Conservation (phyloP, 441 rosid species). For the Arabidopsis hybrid region DNA sequence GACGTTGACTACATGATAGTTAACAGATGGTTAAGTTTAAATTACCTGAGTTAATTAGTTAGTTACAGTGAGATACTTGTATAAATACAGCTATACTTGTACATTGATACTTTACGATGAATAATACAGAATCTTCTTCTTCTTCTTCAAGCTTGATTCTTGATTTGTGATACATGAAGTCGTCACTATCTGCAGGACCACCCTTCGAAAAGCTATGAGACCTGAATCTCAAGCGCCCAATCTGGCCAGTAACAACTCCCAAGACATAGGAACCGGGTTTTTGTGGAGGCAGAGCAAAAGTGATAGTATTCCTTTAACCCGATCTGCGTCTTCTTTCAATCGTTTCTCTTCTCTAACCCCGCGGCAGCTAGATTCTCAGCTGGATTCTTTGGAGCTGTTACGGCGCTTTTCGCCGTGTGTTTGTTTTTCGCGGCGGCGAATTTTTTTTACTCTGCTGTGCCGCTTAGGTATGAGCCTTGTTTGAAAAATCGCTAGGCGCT, state of each 20-base stretch:
- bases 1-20: no score
- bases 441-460: constrained; percentile 81
- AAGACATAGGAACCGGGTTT: constrained; percentile 96
- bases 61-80: no score
- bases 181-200: constrained; percentile 97
- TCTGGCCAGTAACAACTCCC: constrained; percentile 96
- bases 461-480: constrained; percentile 71
- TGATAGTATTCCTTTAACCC: constrained; percentile 63
- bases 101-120: no score
- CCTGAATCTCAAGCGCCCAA: constrained; percentile 92
- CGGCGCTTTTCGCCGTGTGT: constrained; percentile 78
- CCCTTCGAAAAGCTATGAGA: constrained; percentile 98
- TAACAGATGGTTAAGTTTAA: no score
- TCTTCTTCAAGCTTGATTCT: no score
- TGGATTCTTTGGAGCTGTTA: constrained; percentile 77
- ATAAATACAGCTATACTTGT: no score
- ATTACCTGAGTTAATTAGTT: no score
- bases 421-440: constrained; percentile 85
- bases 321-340: constrained; percentile 57
- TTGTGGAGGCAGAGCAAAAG: constrained; percentile 87
- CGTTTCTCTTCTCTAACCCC: constrained; percentile 54
- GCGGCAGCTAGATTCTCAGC: constrained; percentile 71
- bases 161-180: constrained; percentile 59
- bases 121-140: no score
- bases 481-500: no score